Conservation (phyloP, 352 stramenopile species). For the Stramenopiles sp. region DNA sequence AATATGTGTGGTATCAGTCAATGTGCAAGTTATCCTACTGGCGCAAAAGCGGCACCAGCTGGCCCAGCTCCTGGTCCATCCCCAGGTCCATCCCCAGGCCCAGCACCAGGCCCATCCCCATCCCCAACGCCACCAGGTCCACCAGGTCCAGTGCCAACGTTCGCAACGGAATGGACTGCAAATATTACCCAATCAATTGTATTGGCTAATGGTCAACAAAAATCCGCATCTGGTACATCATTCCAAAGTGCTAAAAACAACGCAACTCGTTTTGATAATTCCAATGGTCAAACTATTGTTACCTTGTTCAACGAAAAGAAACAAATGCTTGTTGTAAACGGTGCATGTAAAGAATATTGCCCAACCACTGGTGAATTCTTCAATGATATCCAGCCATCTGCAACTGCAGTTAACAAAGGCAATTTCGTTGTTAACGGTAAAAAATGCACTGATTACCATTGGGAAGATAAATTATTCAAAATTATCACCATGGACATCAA, state of each 20-base stretch:
- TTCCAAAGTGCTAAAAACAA: neutral
- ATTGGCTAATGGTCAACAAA: neutral
- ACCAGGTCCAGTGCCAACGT: neutral
- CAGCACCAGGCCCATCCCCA: neutral
- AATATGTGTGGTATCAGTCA: slow-evolving; percentile 59
- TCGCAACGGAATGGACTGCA: neutral
- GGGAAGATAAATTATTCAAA: neutral
- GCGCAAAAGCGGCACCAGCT: neutral
- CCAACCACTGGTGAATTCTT: neutral
- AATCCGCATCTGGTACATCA: neutral
- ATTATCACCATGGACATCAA: neutral
- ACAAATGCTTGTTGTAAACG: neutral
- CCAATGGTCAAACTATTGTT: neutral
- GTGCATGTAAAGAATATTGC: neutral
- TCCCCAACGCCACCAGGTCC: neutral
- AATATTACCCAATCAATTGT: neutral
- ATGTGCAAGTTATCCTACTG: slow-evolving; percentile 50
- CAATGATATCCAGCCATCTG: neutral
- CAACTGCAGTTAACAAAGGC: neutral
- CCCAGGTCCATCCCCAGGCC: too few relatives aligned
- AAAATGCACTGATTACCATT: neutral
- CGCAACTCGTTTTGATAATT: neutral
- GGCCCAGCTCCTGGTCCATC: neutral
- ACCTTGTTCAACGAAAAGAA: neutral
- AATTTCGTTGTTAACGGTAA: neutral